A percentile compares a stretch with the other conserved stretches of the same genome.
Conservation (phyloP, 2,329 filamentous ascomycete species). For the Beauveria bassiana region DNA sequence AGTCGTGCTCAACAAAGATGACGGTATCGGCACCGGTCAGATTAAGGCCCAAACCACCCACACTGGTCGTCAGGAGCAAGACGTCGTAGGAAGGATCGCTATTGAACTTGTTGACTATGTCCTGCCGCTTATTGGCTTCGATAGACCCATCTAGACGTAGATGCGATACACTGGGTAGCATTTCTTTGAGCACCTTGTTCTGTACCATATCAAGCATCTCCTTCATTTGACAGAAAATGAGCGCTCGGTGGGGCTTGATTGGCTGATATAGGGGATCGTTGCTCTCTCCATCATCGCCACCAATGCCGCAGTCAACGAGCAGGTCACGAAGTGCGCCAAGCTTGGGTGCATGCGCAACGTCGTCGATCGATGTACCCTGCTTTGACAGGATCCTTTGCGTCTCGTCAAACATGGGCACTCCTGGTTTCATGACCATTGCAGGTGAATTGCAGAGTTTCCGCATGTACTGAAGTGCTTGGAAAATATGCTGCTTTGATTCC, state of each 20-base stretch:
- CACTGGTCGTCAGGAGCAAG: slow-evolving; percentile 85
- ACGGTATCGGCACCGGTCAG: slow-evolving; percentile 95
- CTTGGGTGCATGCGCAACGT: slow-evolving; percentile 85
- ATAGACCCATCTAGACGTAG: slow-evolving; percentile 91
- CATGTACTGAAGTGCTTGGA: slow-evolving; percentile 99
- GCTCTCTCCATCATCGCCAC: slow-evolving; percentile 57
- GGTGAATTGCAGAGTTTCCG: slow-evolving; percentile 98
- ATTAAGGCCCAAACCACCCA: slow-evolving; percentile 90
- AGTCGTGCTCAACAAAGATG: slow-evolving; percentile 99
- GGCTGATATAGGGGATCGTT: slow-evolving; percentile 62
- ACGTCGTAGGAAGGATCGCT: slow-evolving; percentile 95
- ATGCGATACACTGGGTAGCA: slow-evolving; percentile 89
- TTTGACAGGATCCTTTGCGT: slow-evolving; percentile 73
- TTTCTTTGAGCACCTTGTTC: slow-evolving; percentile 78
- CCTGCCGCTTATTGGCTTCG: slow-evolving; percentile 87
- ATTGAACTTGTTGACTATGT: slow-evolving; percentile 99
- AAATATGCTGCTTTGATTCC: slow-evolving; percentile 95
- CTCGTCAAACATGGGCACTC: slow-evolving; percentile 81
- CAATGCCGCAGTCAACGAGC: slow-evolving; percentile 97
- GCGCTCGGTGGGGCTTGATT: slow-evolving; percentile 89
- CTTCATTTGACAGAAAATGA: slow-evolving; percentile 99
- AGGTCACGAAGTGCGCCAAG: slow-evolving; percentile 83
- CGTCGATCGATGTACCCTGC: slow-evolving; percentile 74
- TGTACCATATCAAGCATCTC: slow-evolving; percentile 99
- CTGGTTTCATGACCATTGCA: slow-evolving; percentile 90